Evolutionary conservation across 2,329 filamentous ascomycete genomes (phyloP), one percentile per base, ranked within the genome.

Genomic region (Aureobasidium lini): DNA sequence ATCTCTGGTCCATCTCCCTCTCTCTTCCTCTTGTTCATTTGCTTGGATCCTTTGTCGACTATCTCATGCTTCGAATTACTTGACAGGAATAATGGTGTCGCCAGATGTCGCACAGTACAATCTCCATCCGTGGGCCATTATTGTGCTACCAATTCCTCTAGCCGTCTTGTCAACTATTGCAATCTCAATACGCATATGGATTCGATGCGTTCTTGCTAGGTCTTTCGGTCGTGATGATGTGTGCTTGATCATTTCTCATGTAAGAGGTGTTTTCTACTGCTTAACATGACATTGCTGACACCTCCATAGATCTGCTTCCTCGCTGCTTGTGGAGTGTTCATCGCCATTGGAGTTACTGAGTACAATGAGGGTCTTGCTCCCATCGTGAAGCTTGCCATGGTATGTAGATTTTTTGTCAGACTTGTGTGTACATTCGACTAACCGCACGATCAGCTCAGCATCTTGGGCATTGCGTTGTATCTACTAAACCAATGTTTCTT

Each of bases 401-500:
- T 57, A 57, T 43, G 18, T n/a, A n/a, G n/a, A n/a, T 9, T 23
- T 18, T 13, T 16, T 31, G 23, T 3, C 2, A 23, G 23, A 23
- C 23, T 23, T 3, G 4, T 23, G 23, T 23, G 2, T 23, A 28
- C 18, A 47, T 28, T 42, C 9, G 6, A 40, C 32, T 42, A 11
- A 50, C 34, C 36, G 31, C 9, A 11, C n/a, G 4, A 29, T 8
- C 31, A 58, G 54, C 39, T 58, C 11, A 56, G 49, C n/a, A 34
- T 60, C 6, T 23, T 49, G 1, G 48, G 44, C 13, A 62, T 60
- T 11, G 8, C 57, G 6, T 37, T 50, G 5, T 62, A 62, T 18
- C 47, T 62, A 10, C 28, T 62, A 13, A 59, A 60, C 34, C 61
- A 62, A 36, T 39, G 57, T 15, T 57, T 59, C 16, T 57, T 62